A percentile compares a stretch with the other conserved stretches of the same genome.
These are phyloP conservation scores for Rhytidhysteron rufulum DNA, from an alignment of 2,329 filamentous ascomycete species.

Conservation along the genomic window DNA sequence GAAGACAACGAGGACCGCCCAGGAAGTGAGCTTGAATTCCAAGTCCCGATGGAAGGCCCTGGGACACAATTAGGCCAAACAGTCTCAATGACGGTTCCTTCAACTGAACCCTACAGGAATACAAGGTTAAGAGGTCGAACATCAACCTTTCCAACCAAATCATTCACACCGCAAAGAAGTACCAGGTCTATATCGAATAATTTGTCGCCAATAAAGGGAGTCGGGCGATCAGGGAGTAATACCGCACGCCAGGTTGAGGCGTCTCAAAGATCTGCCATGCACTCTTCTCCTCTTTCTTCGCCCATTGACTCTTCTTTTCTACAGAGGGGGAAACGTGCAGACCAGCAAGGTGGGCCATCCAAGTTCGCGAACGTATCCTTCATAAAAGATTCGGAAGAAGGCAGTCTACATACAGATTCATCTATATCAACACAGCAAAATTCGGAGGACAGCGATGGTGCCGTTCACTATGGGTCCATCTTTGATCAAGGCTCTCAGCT, in stretches of 20 bases:
- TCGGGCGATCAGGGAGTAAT: neutral
- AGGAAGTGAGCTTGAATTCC: neutral
- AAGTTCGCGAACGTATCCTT: constrained; percentile 19
- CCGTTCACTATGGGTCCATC: neutral
- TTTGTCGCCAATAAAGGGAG: constrained; percentile 15
- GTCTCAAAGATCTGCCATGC: constrained; percentile 5
- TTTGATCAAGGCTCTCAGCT: no score
- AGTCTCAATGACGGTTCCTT: neutral
- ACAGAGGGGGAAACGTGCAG: no score
- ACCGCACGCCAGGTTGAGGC: constrained; percentile 8
- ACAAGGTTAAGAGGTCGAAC: constrained; percentile 11
- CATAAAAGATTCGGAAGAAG: constrained; percentile 30
- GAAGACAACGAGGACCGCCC: neutral
- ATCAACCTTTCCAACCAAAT: constrained; percentile 16
- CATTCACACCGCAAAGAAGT: constrained; percentile 16
- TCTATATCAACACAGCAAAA: constrained; percentile 22
- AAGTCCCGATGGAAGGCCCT: neutral
- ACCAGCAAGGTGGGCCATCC: no score
- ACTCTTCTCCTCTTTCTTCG: constrained; percentile 2
- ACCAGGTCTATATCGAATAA: constrained; percentile 26
- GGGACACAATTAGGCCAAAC: neutral
- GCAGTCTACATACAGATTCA: constrained; percentile 18
- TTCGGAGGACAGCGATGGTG: constrained; percentile 18
- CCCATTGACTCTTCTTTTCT: no score
- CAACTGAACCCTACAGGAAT: constrained; percentile 12